phyloP scores from a whole-genome alignment of 2,329 filamentous ascomycete genomes.

The Fusarium caatingaense region DNA sequence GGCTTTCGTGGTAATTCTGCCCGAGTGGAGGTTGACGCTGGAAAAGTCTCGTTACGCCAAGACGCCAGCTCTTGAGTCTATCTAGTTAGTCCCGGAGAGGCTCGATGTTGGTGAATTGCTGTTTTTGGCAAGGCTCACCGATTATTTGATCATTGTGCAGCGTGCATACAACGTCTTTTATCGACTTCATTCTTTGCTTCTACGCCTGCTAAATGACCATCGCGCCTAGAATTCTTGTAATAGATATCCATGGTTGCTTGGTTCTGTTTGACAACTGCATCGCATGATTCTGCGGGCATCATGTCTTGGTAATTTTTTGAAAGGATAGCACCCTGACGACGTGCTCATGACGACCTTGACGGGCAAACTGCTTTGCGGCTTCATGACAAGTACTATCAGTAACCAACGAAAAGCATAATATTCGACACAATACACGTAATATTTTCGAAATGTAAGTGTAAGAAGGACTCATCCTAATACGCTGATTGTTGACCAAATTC shows the following conservation, averaged over 20 bases:
- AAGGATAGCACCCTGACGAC: neutral
- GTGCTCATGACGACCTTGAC: neutral
- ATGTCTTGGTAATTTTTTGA: neutral
- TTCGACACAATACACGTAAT: neutral
- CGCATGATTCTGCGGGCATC: neutral
- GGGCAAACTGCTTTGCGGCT: neutral
- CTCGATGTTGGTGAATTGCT: slow-evolving; percentile 3
- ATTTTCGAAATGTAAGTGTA: neutral
- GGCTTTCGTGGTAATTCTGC: slow-evolving; percentile 34
- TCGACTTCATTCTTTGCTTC: neutral
- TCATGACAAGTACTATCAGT: neutral
- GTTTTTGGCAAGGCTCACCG: slow-evolving; percentile 20
- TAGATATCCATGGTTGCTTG: too few relatives aligned
- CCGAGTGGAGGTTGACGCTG: slow-evolving; percentile 8
- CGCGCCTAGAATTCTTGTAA: neutral
- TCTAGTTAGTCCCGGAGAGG: slow-evolving; percentile 32
- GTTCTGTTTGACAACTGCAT: neutral
- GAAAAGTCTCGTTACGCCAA: neutral
- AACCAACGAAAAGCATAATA: neutral
- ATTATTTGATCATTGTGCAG: slow-evolving; percentile 18
- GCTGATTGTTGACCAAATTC: neutral
- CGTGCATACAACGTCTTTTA: neutral
- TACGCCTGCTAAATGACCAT: neutral
- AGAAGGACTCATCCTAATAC: neutral
- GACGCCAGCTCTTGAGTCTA: neutral